Evolutionary conservation across 805 yeast genomes (phyloP).

Genomic region (Kodamaea hsintzibuensis): DNA sequence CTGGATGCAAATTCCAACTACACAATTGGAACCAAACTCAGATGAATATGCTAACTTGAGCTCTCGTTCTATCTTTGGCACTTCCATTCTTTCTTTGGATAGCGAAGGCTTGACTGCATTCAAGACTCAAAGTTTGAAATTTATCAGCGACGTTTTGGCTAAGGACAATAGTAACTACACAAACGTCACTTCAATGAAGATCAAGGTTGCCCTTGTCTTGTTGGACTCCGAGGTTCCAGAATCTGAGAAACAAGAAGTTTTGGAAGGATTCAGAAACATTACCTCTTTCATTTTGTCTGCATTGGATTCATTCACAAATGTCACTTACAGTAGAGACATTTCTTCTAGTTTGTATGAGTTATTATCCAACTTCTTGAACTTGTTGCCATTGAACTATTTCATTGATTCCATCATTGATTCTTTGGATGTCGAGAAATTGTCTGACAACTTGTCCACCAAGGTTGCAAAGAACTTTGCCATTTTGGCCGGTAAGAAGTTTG

Average conservation of each 20-base stretch:
- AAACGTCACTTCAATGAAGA: slow-evolving; percentile 36
- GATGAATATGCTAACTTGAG: slow-evolving; percentile 40
- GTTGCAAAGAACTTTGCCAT: slow-evolving; percentile 62
- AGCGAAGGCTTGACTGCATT: slow-evolving; percentile 49
- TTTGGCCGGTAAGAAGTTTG: slow-evolving; percentile 68
- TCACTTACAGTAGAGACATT: slow-evolving; percentile 20
- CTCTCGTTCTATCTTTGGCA: slow-evolving; percentile 63
- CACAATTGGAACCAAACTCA: slow-evolving; percentile 39
- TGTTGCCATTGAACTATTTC: slow-evolving; percentile 76
- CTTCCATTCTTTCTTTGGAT: slow-evolving; percentile 53
- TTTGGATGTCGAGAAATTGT: slow-evolving; percentile 30
- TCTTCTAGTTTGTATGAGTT: slow-evolving; percentile 51
- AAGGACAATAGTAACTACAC: slow-evolving; percentile 26
- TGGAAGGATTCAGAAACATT: slow-evolving; percentile 34
- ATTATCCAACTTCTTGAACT: slow-evolving; percentile 61
- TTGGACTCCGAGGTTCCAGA: slow-evolving; percentile 41
- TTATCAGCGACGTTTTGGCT: slow-evolving; percentile 50
- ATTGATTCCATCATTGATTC: slow-evolving; percentile 55
- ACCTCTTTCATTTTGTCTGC: slow-evolving; percentile 36
- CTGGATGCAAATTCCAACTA: slow-evolving; percentile 50
- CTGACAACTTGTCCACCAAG: slow-evolving; percentile 44
- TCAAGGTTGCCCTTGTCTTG: slow-evolving; percentile 54
- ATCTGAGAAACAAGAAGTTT: slow-evolving; percentile 28
- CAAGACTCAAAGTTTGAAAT: slow-evolving; percentile 55
- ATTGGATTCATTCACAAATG: slow-evolving; percentile 36